Evolutionary conservation across 225 moss, liverwort and hornwort species (phyloP).

Genomic region (Pleurozium schreberi): DNA sequence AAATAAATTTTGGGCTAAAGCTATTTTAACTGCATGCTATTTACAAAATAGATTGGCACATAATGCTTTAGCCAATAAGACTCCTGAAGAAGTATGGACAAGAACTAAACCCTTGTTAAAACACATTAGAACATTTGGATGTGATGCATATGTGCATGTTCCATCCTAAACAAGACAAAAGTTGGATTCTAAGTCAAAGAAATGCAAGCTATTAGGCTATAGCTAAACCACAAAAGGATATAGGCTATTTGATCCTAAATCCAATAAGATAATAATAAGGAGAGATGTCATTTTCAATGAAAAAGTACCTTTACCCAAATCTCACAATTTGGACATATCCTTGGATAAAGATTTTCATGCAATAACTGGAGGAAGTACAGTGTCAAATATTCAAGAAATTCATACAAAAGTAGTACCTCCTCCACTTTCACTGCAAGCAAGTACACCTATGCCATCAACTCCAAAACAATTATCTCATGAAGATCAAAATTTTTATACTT

Average conservation of each 20-base stretch:
- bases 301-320: not conserved
- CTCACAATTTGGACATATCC: fast-evolving
- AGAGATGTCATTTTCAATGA: not conserved
- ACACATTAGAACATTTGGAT: not conserved
- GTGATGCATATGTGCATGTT: not conserved
- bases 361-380: not conserved
- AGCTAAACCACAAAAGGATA: not conserved
- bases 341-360: not conserved
- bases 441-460: not conserved
- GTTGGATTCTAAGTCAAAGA: not conserved
- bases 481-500: not conserved
- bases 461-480: not conserved
- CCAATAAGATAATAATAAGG: not conserved
- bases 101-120: not conserved
- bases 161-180: not conserved
- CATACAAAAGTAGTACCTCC: not conserved
- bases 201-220: not conserved
- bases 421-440: not conserved
- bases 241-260: not conserved
- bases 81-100: not conserved
- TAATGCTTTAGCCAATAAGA: not conserved
- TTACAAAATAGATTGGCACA: not conserved
- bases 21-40: not conserved
- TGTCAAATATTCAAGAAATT: fast-evolving
- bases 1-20: not conserved